These are phyloP conservation scores for Pigoraptor vietnamica DNA, from an alignment of 78 protist genomes.

Conservation along the genomic window DNA sequence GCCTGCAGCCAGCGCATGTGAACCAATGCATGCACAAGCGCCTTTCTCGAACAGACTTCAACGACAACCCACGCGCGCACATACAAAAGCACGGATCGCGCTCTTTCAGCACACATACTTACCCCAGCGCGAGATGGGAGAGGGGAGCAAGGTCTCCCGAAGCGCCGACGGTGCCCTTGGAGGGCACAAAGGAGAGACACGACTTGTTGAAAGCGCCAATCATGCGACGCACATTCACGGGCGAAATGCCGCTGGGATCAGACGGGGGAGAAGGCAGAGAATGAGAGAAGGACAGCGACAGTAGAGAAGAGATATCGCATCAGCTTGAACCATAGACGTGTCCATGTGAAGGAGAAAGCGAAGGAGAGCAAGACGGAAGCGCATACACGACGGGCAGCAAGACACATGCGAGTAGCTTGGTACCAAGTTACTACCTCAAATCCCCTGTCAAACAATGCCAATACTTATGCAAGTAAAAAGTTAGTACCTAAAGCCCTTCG, in stretches of 20 bases:
- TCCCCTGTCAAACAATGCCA: not conserved
- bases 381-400: too few species aligned
- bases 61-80: not conserved
- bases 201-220: conserved; percentile 53
- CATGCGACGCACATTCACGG: conserved; percentile 38
- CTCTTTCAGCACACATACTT: conserved; percentile 8
- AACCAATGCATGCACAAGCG: not conserved
- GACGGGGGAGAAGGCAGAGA: not conserved
- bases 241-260: conserved; percentile 36
- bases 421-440: too few species aligned
- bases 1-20: not conserved
- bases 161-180: conserved; percentile 88
- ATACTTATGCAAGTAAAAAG: not conserved
- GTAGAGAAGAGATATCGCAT: not conserved
- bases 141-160: conserved; percentile 91
- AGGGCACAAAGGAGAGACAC: conserved; percentile 68
- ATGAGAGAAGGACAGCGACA: not conserved
- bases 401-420: too few species aligned
- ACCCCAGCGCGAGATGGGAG: conserved; percentile 80
- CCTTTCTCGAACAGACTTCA: not conserved
- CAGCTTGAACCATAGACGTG: not conserved
- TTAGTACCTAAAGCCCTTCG: conserved; percentile 58
- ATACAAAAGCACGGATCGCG: not conserved
- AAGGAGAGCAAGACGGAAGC: too few species aligned
- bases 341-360: too few species aligned